A percentile compares a stretch with the other conserved stretches of the same genome.
Evolutionary conservation across 805 yeast species (phyloP).

Genomic region (Nakazawaea ambrosiae): DNA sequence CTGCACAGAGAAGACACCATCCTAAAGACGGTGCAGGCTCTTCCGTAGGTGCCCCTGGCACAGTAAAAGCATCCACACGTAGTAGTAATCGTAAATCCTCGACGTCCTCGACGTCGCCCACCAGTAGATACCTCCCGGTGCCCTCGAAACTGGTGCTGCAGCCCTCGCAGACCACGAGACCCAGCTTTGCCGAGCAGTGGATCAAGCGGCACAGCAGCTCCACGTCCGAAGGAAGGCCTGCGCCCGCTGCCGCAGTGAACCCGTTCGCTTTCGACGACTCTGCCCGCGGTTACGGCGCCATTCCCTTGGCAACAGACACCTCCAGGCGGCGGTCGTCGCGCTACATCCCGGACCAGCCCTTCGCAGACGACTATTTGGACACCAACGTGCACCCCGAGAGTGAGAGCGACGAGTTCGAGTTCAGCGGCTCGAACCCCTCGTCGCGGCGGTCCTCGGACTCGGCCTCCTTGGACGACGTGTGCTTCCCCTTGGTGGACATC

Average conservation of each 20-base stretch:
- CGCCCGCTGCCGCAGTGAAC: neutral
- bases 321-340: neutral
- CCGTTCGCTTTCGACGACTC: constrained; percentile 1
- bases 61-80: neutral
- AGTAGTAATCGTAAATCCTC: constrained; percentile 2
- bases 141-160: neutral
- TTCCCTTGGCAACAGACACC: neutral
- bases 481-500: constrained; percentile 68
- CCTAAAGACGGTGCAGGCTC: no score
- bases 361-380: constrained; percentile 7
- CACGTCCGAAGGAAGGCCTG: neutral
- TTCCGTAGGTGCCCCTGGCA: neutral
- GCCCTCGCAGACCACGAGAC: constrained; percentile 12
- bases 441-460: constrained; percentile 54
- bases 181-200: constrained; percentile 23
- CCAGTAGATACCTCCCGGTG: constrained; percentile 2
- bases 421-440: constrained; percentile 55
- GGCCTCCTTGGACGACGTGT: constrained; percentile 86
- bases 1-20: neutral
- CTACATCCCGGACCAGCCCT: constrained; percentile 6
- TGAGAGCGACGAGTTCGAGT: constrained; percentile 23
- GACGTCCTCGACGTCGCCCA: neutral
- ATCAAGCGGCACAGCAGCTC: constrained; percentile 15
- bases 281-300: constrained; percentile 3
- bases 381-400: neutral